Evolutionary conservation across 768 basidiomycete genomes (phyloP).

Genomic region (Cyclocybe aegerita): DNA sequence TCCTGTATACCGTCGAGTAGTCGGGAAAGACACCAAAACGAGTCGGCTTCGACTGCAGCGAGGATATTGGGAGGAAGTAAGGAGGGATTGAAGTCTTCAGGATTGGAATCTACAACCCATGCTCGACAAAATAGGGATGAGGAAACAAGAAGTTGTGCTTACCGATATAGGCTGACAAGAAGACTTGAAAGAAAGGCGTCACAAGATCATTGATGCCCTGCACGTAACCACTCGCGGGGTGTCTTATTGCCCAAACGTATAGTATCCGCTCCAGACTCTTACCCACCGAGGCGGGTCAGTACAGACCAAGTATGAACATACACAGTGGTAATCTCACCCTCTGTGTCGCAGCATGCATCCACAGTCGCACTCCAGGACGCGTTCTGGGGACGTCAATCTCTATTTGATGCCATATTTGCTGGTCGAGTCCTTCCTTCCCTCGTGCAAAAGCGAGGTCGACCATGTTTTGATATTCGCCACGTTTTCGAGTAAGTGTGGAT

Average conservation of each 20-base stretch:
- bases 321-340: slow-evolving; percentile 50
- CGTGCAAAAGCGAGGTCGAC: slow-evolving; percentile 89
- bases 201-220: slow-evolving; percentile 99
- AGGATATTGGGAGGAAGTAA: slow-evolving; percentile 68
- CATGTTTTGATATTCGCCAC: slow-evolving; percentile 87
- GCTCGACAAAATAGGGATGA: slow-evolving; percentile 5
- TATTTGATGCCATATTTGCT: slow-evolving; percentile 99
- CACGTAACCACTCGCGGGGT: slow-evolving; percentile 97
- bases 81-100: slow-evolving; percentile 83
- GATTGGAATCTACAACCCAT: slow-evolving; percentile 71
- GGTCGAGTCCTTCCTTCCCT: slow-evolving; percentile 84
- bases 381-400: slow-evolving; percentile 98
- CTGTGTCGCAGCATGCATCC: slow-evolving; percentile 91
- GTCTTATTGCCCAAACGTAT: slow-evolving; percentile 98
- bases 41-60: slow-evolving; percentile 92
- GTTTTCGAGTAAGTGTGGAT: slow-evolving; percentile 81
- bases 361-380: slow-evolving; percentile 84
- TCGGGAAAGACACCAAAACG: slow-evolving; percentile 97
- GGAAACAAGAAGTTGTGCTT: slow-evolving; percentile 18
- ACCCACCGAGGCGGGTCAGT: slow-evolving; percentile 16
- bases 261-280: slow-evolving; percentile 93
- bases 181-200: slow-evolving; percentile 97
- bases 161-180: slow-evolving; percentile 95
- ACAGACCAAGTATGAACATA: background rate
- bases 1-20: slow-evolving; percentile 97